These are phyloP conservation scores for Tremella mesenterica DNA, from an alignment of 768 basidiomycete genomes.

Conservation along the genomic window DNA sequence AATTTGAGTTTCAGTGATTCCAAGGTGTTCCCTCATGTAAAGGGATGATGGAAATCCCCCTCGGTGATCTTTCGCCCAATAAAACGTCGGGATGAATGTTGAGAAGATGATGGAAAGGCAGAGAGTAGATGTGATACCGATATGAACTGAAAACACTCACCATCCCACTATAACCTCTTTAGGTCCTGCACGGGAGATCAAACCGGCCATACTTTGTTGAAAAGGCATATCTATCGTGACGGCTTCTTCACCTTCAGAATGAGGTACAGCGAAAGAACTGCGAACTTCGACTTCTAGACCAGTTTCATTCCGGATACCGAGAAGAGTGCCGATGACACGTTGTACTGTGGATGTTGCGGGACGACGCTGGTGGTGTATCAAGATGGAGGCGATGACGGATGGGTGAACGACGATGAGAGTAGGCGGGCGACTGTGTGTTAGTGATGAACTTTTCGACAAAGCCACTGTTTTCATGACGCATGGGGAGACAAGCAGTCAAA, in stretches of 20 bases:
- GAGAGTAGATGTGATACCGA: background rate
- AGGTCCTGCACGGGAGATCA: conserved; percentile 63
- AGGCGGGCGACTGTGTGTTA: conserved; percentile 29
- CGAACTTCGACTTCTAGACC: conserved; percentile 63
- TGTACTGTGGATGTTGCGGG: conserved; percentile 58
- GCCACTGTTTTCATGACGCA: background rate
- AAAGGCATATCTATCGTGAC: conserved; percentile 96
- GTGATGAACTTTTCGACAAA: background rate
- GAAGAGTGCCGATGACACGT: conserved; percentile 88
- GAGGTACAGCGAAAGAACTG: conserved; percentile 81
- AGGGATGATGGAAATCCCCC: background rate
- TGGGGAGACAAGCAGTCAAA: background rate
- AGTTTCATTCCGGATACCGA: conserved; percentile 63
- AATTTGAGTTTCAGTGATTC: too few species aligned
- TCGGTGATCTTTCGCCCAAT: too few species aligned
- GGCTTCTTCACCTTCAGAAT: conserved; percentile 84
- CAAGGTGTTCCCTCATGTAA: background rate
- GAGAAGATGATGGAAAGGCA: background rate
- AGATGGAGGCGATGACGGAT: conserved; percentile 83
- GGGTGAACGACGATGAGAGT: conserved; percentile 67
- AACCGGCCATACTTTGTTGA: conserved; percentile 83
- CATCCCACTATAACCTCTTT: conserved; percentile 86
- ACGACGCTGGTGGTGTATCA: conserved; percentile 91
- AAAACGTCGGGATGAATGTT: background rate
- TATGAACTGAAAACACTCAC: conserved; percentile 50